Evolutionary conservation across 1,284 basidiomycete genomes (phyloP), one percentile per base, ranked within the genome.

Genomic region (Rhodofomes roseus): DNA sequence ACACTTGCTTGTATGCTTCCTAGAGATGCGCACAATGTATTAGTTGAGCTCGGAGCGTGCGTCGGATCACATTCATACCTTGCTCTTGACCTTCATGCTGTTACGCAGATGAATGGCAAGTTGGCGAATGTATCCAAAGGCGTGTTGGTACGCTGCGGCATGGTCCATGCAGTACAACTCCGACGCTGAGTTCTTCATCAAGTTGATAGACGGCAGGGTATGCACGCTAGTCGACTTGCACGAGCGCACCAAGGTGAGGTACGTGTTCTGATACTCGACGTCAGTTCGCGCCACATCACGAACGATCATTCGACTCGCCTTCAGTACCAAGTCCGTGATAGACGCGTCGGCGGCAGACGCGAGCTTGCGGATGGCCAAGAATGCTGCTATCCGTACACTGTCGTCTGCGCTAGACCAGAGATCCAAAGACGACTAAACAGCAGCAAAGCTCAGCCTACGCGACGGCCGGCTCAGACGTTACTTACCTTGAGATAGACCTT

Each of bases 131-230:
- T 96, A 99, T 14, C 91, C 90, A 77, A 99, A 99, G 1, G 95
- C 95, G 68, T 97, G 95, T 66, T 96, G 95, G 75, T 99, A 99
- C 14, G 92, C 83, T 3, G 81, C 75, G 11, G 82, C 80, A 62
- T 87, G 88, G 66, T 91, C 81, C 54, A 96, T 76, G 64, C 89
- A 89, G 77, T 92, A 99, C 1, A 99, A 80, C 73, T 97, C 95
- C 0, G 91, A 90, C 0, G 96, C 96, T 2, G 95, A 93, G 75
- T 99, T 98, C 77, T 99, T 99, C 94, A 98, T 97, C 44, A 99
- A 77, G 70, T 93, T 97, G 74, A 99, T 92, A 4, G 90, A 86
- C n/a, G 96, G 95, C 14, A 99, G 80, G 1, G 91, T 96, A 77
- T 97, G 89, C 2, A 86, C 81, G 55, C 83, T 92, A 4, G 95